Conservation (phyloP, 495 filamentous ascomycete genomes). For the Penicillium paxilli region DNA sequence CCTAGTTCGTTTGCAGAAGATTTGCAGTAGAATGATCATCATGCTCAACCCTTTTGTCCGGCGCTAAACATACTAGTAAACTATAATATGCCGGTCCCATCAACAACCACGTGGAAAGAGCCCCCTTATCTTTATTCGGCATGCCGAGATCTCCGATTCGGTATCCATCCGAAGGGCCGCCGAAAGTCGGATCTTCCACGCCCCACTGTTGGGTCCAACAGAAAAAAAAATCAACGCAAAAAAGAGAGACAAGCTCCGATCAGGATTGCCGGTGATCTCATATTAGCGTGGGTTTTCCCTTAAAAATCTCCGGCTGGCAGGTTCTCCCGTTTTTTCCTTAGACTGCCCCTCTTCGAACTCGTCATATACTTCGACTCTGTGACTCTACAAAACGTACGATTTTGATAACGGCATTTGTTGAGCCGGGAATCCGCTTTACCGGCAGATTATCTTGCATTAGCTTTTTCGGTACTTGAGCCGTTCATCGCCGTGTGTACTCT, state of each 20-base stretch:
- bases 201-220: conserved; percentile 20
- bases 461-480: conserved; percentile 3
- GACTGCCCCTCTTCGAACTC: not conserved
- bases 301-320: not conserved
- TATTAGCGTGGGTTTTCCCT: not conserved
- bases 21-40: no score
- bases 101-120: not conserved
- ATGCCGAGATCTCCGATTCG: conserved; percentile 22
- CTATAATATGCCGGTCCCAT: not conserved
- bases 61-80: not conserved
- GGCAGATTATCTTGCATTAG: conserved; percentile 13
- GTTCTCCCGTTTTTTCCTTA: not conserved
- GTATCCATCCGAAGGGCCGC: conserved; percentile 12
- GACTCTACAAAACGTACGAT: not conserved
- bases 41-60: no score
- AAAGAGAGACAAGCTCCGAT: not conserved
- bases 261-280: conserved; percentile 16
- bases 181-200: conserved; percentile 22
- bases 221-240: conserved; percentile 15
- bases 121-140: conserved; percentile 11
- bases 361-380: not conserved
- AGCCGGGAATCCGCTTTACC: conserved; percentile 12
- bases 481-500: no score
- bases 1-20: not conserved
- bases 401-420: not conserved